Evolutionary conservation across 441 rosid genomes (phyloP).

Genomic region (Euphorbia celastroides): DNA sequence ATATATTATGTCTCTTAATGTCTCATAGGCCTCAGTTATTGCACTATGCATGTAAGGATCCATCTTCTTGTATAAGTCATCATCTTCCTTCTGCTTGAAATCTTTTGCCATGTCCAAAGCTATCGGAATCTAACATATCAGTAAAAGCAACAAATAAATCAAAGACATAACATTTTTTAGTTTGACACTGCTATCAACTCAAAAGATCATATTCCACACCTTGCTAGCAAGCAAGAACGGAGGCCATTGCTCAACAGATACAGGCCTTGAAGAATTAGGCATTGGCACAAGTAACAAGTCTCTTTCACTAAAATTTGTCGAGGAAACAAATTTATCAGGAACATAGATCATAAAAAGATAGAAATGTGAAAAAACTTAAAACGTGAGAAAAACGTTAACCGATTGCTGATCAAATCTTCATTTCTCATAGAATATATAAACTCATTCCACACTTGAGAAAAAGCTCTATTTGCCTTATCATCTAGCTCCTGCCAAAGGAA

Average conservation of each 20-base stretch:
- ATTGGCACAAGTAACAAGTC: conserved; percentile 88
- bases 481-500: conserved; percentile 37
- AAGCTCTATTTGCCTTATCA: conserved; percentile 47
- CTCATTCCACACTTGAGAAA: conserved; percentile 86
- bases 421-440: conserved; percentile 77
- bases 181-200: conserved; percentile 13
- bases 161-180: conserved; percentile 7
- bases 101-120: conserved; percentile 99
- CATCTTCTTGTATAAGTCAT: conserved; percentile 75
- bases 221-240: conserved; percentile 96
- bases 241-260: conserved; percentile 86
- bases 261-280: conserved; percentile 67
- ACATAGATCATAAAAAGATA: conserved; percentile 14
- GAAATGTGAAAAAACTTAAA: conserved; percentile 9
- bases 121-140: conserved; percentile 70
- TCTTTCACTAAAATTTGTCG: conserved; percentile 56
- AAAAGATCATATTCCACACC: conserved; percentile 37
- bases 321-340: conserved; percentile 20
- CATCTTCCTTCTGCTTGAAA: conserved; percentile 71
- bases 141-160: conserved; percentile 18
- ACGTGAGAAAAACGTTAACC: conserved; percentile 40
- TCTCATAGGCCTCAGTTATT: conserved; percentile 79
- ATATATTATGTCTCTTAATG: conserved; percentile 55
- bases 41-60: conserved; percentile 82
- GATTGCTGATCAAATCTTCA: conserved; percentile 88